Evolutionary conservation across 768 basidiomycete species (phyloP), one percentile per base, ranked within the genome.

Genomic region (Brasilioporus rufonigricans): DNA sequence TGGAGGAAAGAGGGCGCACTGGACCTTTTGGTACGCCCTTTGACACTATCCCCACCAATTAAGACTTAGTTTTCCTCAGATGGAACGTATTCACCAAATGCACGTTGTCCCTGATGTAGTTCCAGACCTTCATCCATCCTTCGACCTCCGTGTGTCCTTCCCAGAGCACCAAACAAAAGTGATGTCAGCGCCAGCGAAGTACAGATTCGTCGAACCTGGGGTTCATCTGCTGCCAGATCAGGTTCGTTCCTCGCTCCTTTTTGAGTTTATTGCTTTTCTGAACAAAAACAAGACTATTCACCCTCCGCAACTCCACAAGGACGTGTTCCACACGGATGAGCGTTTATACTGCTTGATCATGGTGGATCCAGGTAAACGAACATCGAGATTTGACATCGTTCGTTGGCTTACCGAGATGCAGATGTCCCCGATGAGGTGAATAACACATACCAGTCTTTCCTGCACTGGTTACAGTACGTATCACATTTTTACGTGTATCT

Each of bases 21-120:
- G 33, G 94, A 97, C 66, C 75, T 93, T 35, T 75, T 98, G 68
- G 93, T 93, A 31, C 14, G 55, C 32, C 13, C 18, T 40, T 29
- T 27, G 6, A 14, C 27, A 13, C 10, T 23, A 23, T 3, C 27
- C 5, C 13, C 19, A n/a, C 40, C 13, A 1, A 46, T 26, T 27
- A 44, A 14, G 21, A 23, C n/a, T 43, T 29, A 47, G 23, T 32
- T 12, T 38, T 19, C 29, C 29, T 8, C 65, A 94, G 89, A 97
- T 97, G 93, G 91, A 97, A 66, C 88, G 95, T 65, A 65, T 98
- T 43, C 79, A 92, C 61, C 91, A 94, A 73, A 93, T 97, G 92
- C 74, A 86, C 47, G 86, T 98, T 53, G 77, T 97, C 2, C 95
- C 96, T 0, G 96, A 99, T 65, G 74, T 95, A 12, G 68, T 98